Evolutionary conservation across 2,329 filamentous ascomycete genomes (phyloP), one percentile per base, ranked within the genome.

Genomic region (Verticillium nonalfalfae): DNA sequence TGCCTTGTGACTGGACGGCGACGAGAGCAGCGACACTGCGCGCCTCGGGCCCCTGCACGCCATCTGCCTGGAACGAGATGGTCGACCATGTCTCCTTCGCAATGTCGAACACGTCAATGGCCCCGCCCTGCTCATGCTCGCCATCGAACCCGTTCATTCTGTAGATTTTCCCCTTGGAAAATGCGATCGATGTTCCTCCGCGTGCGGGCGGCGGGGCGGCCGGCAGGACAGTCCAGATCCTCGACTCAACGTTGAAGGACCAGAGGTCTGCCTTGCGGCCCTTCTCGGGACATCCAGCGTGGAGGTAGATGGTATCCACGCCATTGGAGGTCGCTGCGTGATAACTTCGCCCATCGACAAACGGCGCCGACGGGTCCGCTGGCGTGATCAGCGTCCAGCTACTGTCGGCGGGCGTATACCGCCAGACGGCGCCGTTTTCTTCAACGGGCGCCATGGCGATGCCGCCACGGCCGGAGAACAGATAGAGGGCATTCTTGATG

Each of bases 61-160:
- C 69, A 39, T 74, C 70, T 2, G 72, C 60, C 9, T 59, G 33
- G 59, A 67, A 75, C 0, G 15, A 4, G 21, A 69, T 59, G 0
- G 66, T 70, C 3, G 58, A 61, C 74, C 73, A 76, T 1, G 63
- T 36, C n/a, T 63, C 60, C 2, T 64, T 39, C 0, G 34, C 55
- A 3, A 62, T 39, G 50, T 75, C 68, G 35, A 66, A 74, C 2
- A 85, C 70, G 61, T 90, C 86, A 10, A 90, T 31, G 2, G 66
- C 71, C 0, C 85, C 85, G 0, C 87, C 86, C 38, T 84, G 78
- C 66, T 89, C 86, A 0, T 68, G 79, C 11, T 75, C 78, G 0
- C 86, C 87, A 67, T 89, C 85, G 60, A 88, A 89, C 0, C 87
- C 87, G 63, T 85, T 83, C 79, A 88, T 85, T 1, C 86, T 77